phyloP scores from a whole-genome alignment of 352 stramenopile species.

The Blastocystis sp. region DNA sequence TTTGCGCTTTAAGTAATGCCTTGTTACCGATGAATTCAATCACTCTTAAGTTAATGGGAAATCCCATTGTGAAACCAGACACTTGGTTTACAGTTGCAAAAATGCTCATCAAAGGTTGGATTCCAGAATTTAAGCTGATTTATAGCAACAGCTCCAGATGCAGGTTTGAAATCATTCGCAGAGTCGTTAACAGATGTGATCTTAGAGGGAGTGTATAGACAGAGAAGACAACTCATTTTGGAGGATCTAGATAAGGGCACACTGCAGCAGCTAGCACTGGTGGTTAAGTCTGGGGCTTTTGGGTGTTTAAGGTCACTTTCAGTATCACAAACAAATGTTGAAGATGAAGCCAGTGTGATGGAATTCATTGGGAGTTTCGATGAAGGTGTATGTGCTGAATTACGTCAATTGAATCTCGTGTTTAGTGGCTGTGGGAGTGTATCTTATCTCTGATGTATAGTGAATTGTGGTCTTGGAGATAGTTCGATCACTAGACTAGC shows the following conservation, averaged over 20 bases:
- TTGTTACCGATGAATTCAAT: neutral
- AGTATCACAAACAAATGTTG: neutral
- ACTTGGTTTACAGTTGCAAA: slow-evolving; percentile 20
- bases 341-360: neutral
- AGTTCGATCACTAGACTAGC: neutral
- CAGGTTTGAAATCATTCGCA: neutral
- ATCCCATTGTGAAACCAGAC: slow-evolving; percentile 9
- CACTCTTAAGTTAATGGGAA: neutral
- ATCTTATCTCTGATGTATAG: neutral
- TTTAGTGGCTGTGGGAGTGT: neutral
- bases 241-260: neutral
- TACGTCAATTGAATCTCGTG: slow-evolving; percentile 7
- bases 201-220: slow-evolving; percentile 7
- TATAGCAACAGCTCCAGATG: neutral
- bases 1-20: neutral
- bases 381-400: neutral
- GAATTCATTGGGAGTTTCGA: neutral
- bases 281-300: neutral
- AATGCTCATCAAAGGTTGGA: neutral
- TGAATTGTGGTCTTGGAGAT: slow-evolving; percentile 10
- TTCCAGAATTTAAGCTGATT: neutral
- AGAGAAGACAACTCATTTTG: neutral
- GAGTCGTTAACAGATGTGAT: neutral
- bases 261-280: neutral
- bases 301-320: neutral